phyloP scores from a whole-genome alignment of 23 red algal species.

The Gracilaria domingensis region DNA sequence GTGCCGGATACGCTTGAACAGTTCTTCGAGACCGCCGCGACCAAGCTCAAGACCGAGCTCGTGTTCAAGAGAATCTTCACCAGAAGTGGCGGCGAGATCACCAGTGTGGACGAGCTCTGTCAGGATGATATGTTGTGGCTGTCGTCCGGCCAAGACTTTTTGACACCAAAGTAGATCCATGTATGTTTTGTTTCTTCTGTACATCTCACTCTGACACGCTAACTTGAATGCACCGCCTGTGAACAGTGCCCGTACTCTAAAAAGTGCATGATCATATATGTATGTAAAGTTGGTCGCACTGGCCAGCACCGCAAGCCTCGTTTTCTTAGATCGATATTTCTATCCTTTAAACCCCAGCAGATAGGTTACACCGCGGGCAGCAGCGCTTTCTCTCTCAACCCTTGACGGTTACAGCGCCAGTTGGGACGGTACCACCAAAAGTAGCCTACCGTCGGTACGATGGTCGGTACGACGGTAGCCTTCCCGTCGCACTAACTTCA shows the following conservation, averaged over 20 bases:
- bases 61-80: slow-evolving; percentile 67
- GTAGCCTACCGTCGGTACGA: no score
- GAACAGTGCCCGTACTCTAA: background rate
- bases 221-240: background rate
- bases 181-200: background rate
- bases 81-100: slow-evolving; percentile 82
- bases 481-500: no score
- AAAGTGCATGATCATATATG: background rate
- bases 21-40: slow-evolving; percentile 52
- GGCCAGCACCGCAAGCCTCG: no score
- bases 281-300: background rate
- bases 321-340: no score
- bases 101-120: slow-evolving; percentile 72
- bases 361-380: no score
- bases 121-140: slow-evolving; percentile 89
- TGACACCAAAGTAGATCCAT: slow-evolving; percentile 63
- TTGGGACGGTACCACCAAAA: no score
- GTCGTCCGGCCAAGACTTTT: slow-evolving; percentile 83
- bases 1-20: slow-evolving; percentile 50
- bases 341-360: no score
- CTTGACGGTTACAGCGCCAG: no score
- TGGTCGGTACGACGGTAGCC: no score
- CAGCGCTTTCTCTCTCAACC: no score
- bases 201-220: background rate
- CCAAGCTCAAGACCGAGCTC: slow-evolving; percentile 32